Conservation (phyloP, 1,284 basidiomycete genomes). For the Exobasidium cylindrosporum region DNA sequence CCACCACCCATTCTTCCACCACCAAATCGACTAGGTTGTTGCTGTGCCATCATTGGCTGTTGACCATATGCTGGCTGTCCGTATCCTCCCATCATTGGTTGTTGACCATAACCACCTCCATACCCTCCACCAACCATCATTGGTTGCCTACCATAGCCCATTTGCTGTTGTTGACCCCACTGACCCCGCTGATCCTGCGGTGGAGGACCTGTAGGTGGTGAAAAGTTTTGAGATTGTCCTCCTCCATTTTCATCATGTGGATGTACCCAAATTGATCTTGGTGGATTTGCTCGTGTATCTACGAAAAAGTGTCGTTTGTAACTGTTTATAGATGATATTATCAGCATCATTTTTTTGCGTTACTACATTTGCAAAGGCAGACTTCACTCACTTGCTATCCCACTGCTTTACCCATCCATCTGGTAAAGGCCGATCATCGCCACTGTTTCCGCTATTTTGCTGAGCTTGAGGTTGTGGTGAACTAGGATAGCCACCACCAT, state of each 20-base stretch:
- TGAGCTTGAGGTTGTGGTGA: conserved; percentile 5
- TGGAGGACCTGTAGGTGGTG: conserved; percentile 26
- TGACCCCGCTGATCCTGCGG: conserved; percentile 25
- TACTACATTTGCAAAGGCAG: background rate
- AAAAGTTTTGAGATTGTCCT: conserved; percentile 21
- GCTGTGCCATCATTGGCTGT: conserved; percentile 18
- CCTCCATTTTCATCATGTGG: conserved; percentile 39
- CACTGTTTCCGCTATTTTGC: background rate
- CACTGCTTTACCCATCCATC: conserved; percentile 49
- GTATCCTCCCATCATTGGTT: background rate
- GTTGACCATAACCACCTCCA: conserved; percentile 3
- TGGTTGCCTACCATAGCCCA: conserved; percentile 11
- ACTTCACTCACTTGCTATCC: conserved; percentile 27
- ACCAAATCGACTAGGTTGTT: conserved; percentile 12
- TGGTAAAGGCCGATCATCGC: conserved; percentile 28
- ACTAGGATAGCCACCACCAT: conserved; percentile 11
- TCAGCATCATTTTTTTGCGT: background rate
- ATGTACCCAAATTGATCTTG: conserved; percentile 54
- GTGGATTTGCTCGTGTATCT: conserved; percentile 47
- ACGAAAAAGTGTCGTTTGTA: conserved; percentile 46
- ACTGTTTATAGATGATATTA: too few species aligned
- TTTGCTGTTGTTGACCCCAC: background rate
- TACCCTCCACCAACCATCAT: background rate
- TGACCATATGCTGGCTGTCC: conserved; percentile 8
- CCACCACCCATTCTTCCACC: conserved; percentile 20